Evolutionary conservation across 257 asterid species (phyloP).

Genomic region (Ocimum tenuiflorum): DNA sequence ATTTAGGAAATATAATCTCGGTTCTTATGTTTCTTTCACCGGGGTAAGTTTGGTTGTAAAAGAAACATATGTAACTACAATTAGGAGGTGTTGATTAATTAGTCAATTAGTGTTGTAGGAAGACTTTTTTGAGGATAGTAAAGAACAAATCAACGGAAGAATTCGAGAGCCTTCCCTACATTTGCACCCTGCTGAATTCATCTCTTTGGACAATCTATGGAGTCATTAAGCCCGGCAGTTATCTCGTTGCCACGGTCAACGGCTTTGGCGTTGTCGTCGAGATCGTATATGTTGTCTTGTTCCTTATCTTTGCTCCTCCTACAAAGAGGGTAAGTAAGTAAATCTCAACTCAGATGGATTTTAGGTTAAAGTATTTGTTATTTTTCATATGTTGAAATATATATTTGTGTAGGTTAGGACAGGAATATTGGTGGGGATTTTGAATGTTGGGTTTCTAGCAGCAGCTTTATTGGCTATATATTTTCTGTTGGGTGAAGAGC

Average conservation of each 20-base stretch:
- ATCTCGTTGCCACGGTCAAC: conserved; percentile 63
- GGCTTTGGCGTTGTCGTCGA: conserved; percentile 54
- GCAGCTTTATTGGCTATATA: conserved; percentile 28
- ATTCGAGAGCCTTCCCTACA: conserved; percentile 59
- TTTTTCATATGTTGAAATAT: background rate
- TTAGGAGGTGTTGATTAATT: too few species aligned
- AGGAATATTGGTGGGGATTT: conserved; percentile 26
- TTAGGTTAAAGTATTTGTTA: too few species aligned
- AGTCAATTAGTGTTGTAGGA: conserved; percentile 27
- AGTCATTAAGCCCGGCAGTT: conserved; percentile 49
- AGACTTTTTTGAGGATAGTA: conserved; percentile 58
- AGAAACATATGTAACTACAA: too few species aligned
- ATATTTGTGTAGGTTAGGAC: conserved; percentile 33
- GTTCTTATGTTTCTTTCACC: conserved; percentile 72
- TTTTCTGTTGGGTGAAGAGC: conserved; percentile 29
- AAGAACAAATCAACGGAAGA: conserved; percentile 50
- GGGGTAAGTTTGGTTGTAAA: conserved; percentile 30
- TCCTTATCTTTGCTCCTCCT: conserved; percentile 44
- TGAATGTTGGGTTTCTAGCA: conserved; percentile 46
- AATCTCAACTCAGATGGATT: too few species aligned
- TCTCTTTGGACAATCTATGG: conserved; percentile 67
- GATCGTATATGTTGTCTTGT: conserved; percentile 35
- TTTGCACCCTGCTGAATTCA: conserved; percentile 48
- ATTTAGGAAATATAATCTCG: conserved; percentile 58
- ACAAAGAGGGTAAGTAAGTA: conserved; percentile 28